Evolutionary conservation across 2,329 filamentous ascomycete genomes (phyloP), one percentile per base, ranked within the genome.

Genomic region (Bipolaris gigantea): DNA sequence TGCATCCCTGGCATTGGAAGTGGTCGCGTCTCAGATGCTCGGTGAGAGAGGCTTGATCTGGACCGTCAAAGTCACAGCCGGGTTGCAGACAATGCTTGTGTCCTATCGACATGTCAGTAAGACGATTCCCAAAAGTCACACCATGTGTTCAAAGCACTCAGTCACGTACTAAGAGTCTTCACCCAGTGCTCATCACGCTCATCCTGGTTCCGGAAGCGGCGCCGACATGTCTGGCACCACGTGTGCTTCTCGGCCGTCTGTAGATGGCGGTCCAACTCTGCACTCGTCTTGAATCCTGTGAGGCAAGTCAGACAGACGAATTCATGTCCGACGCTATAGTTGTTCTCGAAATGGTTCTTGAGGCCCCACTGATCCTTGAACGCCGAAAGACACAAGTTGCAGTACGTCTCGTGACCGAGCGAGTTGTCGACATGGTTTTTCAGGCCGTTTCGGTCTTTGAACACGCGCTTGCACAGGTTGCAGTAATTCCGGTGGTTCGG

Each of bases 281-380:
- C 18, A 8, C 59, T 50, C 15, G 47, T 63, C 2, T 48, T 48
- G 27, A 73, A 73, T 0, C 62, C 67, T 1, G 69, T 54, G 21
- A 73, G 40, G 39, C 71, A 73, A 0, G 57, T 65, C 33, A 71
- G 45, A 46, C 70, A 73, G 3, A 53, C 64, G 16, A 64, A 70
- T 25, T 65, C 50, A 40, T 73, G 71, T 7, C 64, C 64, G 3
- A 64, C 64, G 3, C 52, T 46, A 27, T 60, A 63, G 55, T 71
- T 72, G 56, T 71, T 73, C 51, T 72, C 69, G 42, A 72, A 69
- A 44, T 73, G 69, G 18, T 72, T 70, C 45, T 64, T 66, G 5
- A 72, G 62, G 9, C 62, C 70, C 63, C 63, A 68, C n/a, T 59
- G 53, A 19, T 73, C 57, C 10, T 66, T 65, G 63, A 73, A 73